Conservation (phyloP, 225 moss, liverwort and hornwort species). For the Sphagnum tenellum region DNA sequence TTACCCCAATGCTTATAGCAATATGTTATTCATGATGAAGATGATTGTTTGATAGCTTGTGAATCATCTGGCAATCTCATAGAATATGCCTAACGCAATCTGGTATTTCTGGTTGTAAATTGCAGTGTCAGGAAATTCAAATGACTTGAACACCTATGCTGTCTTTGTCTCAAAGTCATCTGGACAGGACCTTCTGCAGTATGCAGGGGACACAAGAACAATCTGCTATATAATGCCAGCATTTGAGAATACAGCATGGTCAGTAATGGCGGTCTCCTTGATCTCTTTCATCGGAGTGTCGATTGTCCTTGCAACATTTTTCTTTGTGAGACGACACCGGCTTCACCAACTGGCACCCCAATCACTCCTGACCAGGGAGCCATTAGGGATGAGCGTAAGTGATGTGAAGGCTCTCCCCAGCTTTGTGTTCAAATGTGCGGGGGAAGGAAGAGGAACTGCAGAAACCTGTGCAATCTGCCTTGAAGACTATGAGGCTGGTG, state of each 20-base stretch:
- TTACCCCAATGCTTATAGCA: no score
- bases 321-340: conserved; percentile 51
- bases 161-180: conserved; percentile 38
- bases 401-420: conserved; percentile 80
- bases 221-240: conserved; percentile 52
- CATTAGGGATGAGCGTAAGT: conserved; percentile 70
- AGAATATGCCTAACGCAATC: background rate
- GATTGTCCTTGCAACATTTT: conserved; percentile 44
- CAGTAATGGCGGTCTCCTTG: conserved; percentile 51
- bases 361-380: conserved; percentile 51
- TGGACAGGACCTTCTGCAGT: conserved; percentile 32
- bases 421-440: conserved; percentile 57
- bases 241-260: conserved; percentile 45
- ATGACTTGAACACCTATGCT: conserved; percentile 37
- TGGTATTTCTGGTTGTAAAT: background rate
- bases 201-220: conserved; percentile 27
- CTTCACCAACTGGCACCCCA: conserved; percentile 59
- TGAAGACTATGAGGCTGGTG: conserved; percentile 90
- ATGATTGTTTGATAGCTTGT: background rate
- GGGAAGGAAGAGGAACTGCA: conserved; percentile 55
- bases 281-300: conserved; percentile 46
- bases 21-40: no score
- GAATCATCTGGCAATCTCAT: background rate
- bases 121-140: conserved; percentile 50
- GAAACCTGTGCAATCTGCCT: conserved; percentile 97